Conservation (phyloP, 2,329 filamentous ascomycete species). For the Penicillium sumatraense region DNA sequence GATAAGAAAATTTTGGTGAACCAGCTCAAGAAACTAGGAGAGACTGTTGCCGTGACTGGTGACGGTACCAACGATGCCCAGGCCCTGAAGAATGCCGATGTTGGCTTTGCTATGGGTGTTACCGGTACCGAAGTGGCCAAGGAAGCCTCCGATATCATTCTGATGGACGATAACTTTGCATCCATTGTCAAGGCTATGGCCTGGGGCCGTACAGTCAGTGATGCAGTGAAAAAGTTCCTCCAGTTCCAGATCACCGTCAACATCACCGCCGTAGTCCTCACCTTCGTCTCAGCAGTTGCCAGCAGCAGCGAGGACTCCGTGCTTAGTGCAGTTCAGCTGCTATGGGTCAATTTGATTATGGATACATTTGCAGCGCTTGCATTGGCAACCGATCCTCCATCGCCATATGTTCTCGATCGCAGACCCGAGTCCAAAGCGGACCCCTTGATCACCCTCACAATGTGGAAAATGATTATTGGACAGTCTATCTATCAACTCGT, state of each 20-base stretch:
- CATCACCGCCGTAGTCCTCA: slow-evolving; percentile 68
- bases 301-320: slow-evolving; percentile 61
- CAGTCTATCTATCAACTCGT: slow-evolving; percentile 49
- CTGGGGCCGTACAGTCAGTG: slow-evolving; percentile 79
- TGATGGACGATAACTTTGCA: slow-evolving; percentile 87
- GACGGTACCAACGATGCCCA: slow-evolving; percentile 85
- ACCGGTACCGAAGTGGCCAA: slow-evolving; percentile 83
- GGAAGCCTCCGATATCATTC: slow-evolving; percentile 81
- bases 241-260: slow-evolving; percentile 62
- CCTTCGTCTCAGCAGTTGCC: slow-evolving; percentile 67
- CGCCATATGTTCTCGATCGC: slow-evolving; percentile 61
- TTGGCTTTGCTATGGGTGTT: slow-evolving; percentile 86
- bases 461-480: slow-evolving; percentile 54
- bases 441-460: slow-evolving; percentile 51
- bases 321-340: slow-evolving; percentile 67
- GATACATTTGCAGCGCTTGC: slow-evolving; percentile 70
- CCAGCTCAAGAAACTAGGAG: slow-evolving; percentile 71
- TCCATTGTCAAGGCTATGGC: slow-evolving; percentile 84
- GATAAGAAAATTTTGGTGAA: slow-evolving; percentile 76
- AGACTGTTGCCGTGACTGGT: slow-evolving; percentile 81
- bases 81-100: slow-evolving; percentile 78
- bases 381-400: slow-evolving; percentile 67
- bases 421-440: slow-evolving; percentile 52
- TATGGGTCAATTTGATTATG: slow-evolving; percentile 74
- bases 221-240: slow-evolving; percentile 76